Evolutionary conservation across 495 filamentous ascomycete genomes (phyloP).

Genomic region (Podospora comata): DNA sequence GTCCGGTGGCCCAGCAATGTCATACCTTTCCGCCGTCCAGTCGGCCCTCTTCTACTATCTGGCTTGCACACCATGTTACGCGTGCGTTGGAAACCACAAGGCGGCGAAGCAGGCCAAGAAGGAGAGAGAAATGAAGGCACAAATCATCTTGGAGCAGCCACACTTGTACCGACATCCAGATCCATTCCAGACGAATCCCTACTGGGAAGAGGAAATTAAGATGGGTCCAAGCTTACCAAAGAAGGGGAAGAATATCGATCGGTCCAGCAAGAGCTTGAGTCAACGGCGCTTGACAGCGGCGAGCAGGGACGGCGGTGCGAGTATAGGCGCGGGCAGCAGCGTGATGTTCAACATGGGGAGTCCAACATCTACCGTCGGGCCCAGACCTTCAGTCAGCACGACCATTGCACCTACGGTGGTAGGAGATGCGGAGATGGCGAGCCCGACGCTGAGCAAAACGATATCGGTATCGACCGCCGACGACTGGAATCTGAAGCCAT

Average conservation of each 20-base stretch:
- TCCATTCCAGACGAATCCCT: constrained; percentile 78
- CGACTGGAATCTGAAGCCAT: constrained; percentile 68
- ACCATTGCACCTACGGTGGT: constrained; percentile 28
- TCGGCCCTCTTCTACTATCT: constrained; percentile 85
- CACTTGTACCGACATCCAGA: constrained; percentile 73
- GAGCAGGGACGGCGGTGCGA: constrained; percentile 36
- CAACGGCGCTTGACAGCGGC: constrained; percentile 46
- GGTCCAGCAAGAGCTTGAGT: constrained; percentile 48
- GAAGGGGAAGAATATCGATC: constrained; percentile 50
- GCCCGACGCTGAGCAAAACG: constrained; percentile 32
- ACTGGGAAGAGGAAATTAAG: constrained; percentile 80
- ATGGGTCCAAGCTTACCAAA: constrained; percentile 72
- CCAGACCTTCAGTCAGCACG: constrained; percentile 14
- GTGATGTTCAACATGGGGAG: constrained; percentile 20
- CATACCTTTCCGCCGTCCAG: constrained; percentile 57
- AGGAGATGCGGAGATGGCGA: constrained; percentile 24
- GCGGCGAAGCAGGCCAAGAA: constrained; percentile 61
- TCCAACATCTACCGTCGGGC: constrained; percentile 30
- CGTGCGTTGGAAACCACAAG: constrained; percentile 59
- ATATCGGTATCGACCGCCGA: constrained; percentile 39
- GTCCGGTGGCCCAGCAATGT: constrained; percentile 41
- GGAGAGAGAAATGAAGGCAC: constrained; percentile 57
- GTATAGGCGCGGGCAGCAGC: constrained; percentile 33
- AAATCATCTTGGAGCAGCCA: constrained; percentile 62
- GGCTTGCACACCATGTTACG: constrained; percentile 76